phyloP scores from a whole-genome alignment of 2,329 filamentous ascomycete species.

The Fusarium subglutinans region DNA sequence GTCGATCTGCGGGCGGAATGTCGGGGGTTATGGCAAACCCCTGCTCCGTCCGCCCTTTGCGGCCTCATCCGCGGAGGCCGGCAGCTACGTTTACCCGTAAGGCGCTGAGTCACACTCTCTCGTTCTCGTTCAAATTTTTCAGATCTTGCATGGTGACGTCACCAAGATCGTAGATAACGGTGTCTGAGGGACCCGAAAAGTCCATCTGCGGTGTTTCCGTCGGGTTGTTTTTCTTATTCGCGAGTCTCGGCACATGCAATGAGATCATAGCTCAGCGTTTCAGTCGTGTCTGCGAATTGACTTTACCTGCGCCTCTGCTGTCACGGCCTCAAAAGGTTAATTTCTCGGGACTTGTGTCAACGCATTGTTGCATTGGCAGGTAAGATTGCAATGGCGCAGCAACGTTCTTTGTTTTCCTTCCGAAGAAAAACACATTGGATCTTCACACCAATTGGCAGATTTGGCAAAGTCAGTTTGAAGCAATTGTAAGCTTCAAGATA shows the following conservation, averaged over 20 bases:
- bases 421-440: too few species aligned
- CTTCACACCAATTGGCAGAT: accelerated
- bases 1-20: not conserved
- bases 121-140: not conserved
- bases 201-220: not conserved
- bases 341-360: not conserved
- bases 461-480: accelerated
- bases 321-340: not conserved
- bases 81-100: not conserved
- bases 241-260: not conserved
- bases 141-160: not conserved
- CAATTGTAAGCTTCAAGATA: accelerated
- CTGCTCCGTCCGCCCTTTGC: not conserved
- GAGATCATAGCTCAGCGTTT: not conserved
- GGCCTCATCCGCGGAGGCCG: not conserved
- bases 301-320: not conserved
- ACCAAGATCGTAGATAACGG: not conserved
- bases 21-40: not conserved
- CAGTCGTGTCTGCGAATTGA: not conserved
- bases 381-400: not conserved
- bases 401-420: not conserved
- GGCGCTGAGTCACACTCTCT: not conserved
- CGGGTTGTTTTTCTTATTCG: not conserved
- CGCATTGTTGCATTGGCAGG: not conserved
- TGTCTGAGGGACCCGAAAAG: not conserved